These are phyloP conservation scores for Albugo candida DNA, from an alignment of 352 stramenopile genomes.

Conservation along the genomic window DNA sequence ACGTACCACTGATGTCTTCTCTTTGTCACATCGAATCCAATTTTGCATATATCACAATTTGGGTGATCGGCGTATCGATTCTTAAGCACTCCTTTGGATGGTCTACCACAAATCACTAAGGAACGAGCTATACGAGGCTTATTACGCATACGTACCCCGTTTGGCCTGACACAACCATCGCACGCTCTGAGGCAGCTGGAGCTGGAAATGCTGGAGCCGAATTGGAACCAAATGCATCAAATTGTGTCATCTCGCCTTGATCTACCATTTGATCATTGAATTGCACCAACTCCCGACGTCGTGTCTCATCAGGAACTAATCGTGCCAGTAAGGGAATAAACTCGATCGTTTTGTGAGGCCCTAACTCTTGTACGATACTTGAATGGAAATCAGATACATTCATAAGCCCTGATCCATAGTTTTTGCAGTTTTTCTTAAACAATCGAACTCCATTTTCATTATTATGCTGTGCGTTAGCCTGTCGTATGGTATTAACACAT, in stretches of 20 bases:
- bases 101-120: neutral
- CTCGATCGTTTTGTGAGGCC: slow-evolving; percentile 13
- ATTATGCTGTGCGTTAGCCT: slow-evolving; percentile 16
- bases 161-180: too few species aligned
- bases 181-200: too few species aligned
- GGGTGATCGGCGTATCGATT: slow-evolving; percentile 47
- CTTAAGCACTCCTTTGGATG: slow-evolving; percentile 27
- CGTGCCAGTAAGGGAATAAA: slow-evolving; percentile 30
- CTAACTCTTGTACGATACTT: slow-evolving; percentile 28
- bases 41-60: slow-evolving; percentile 39
- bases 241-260: too few species aligned
- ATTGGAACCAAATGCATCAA: too few species aligned
- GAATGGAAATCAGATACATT: slow-evolving; percentile 30
- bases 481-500: slow-evolving; percentile 38
- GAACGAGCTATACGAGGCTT: too few species aligned
- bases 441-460: slow-evolving; percentile 33
- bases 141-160: too few species aligned
- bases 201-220: too few species aligned
- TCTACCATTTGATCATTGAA: slow-evolving; percentile 16
- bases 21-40: slow-evolving; percentile 38
- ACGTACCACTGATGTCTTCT: slow-evolving; percentile 38
- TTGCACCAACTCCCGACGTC: slow-evolving; percentile 25
- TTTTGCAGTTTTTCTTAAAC: slow-evolving; percentile 46
- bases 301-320: slow-evolving; percentile 29
- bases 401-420: slow-evolving; percentile 32